These are phyloP conservation scores for Dendrobium nobile DNA, from an alignment of 106 monocot genomes.

Conservation along the genomic window DNA sequence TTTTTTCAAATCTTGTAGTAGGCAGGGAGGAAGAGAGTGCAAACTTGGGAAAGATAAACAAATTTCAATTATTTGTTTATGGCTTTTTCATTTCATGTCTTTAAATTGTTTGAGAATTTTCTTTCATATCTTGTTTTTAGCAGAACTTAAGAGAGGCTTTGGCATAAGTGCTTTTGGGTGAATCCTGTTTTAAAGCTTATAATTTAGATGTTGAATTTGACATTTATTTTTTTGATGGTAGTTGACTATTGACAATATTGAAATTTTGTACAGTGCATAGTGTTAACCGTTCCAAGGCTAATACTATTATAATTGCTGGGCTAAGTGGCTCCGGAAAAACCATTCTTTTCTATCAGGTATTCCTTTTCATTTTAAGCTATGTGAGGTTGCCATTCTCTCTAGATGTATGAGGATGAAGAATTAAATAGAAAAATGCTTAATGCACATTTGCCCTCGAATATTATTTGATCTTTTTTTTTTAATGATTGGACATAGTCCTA, in stretches of 20 bases:
- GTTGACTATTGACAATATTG: background rate
- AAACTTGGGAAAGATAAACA: background rate
- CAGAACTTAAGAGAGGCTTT: background rate
- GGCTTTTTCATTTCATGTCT: background rate
- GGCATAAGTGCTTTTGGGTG: background rate
- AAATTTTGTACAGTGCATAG: conserved; percentile 32
- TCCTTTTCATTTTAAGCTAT: background rate
- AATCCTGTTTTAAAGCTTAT: background rate
- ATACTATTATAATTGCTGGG: conserved; percentile 72
- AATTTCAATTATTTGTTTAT: background rate
- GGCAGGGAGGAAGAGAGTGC: background rate
- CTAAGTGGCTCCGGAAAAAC: conserved; percentile 88
- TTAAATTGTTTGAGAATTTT: background rate
- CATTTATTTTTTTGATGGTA: background rate
- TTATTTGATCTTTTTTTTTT: background rate
- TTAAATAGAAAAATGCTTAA: background rate
- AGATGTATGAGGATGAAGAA: background rate
- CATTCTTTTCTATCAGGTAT: conserved; percentile 84
- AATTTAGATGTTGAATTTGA: background rate
- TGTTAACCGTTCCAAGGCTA: conserved; percentile 45
- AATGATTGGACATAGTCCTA: background rate
- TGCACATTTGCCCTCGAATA: background rate
- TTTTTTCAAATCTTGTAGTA: background rate
- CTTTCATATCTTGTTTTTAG: background rate
- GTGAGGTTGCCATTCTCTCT: background rate